Conservation (phyloP, 805 yeast genomes). For the Hanseniaspora lachancei region DNA sequence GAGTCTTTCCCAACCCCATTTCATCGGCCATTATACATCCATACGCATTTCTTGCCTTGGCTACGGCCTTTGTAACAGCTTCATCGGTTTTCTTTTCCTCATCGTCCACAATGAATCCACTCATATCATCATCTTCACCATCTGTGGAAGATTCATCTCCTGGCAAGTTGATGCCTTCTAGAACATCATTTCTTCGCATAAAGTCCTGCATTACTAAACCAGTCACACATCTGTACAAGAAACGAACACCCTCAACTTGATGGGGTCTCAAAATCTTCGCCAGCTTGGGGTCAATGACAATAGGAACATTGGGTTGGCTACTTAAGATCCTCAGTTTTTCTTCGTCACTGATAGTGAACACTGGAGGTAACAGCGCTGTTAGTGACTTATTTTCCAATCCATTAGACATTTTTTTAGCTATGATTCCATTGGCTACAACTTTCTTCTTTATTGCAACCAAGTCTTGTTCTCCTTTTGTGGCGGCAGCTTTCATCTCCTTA, state of each 20-base stretch:
- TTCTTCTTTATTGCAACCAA: conserved; percentile 17
- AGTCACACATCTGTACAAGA: conserved; percentile 77
- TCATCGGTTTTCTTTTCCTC: neutral
- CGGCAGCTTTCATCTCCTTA: conserved; percentile 19
- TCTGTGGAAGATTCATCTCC: neutral
- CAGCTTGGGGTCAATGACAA: conserved; percentile 82
- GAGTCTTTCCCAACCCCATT: conserved; percentile 87
- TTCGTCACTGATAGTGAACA: conserved; percentile 46
- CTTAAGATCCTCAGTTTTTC: conserved; percentile 31
- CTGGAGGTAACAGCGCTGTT: conserved; percentile 47
- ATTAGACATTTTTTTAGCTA: conserved; percentile 23
- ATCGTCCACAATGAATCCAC: conserved; percentile 2
- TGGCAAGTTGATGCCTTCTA: conserved; percentile 2
- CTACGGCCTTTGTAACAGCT: neutral
- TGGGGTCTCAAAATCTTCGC: conserved; percentile 84
- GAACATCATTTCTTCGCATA: conserved; percentile 8
- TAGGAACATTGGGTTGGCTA: conserved; percentile 77
- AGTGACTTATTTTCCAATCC: conserved; percentile 42
- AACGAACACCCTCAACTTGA: conserved; percentile 90
- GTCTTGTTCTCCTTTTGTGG: conserved; percentile 19
- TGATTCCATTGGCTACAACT: conserved; percentile 26
- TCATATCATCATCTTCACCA: neutral
- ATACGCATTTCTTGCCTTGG: conserved; percentile 36
- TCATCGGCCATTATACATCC: conserved; percentile 99
- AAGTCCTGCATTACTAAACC: conserved; percentile 47